phyloP scores from a whole-genome alignment of 1,139 yeast species.

The Debaryomyces psychrophilus region DNA sequence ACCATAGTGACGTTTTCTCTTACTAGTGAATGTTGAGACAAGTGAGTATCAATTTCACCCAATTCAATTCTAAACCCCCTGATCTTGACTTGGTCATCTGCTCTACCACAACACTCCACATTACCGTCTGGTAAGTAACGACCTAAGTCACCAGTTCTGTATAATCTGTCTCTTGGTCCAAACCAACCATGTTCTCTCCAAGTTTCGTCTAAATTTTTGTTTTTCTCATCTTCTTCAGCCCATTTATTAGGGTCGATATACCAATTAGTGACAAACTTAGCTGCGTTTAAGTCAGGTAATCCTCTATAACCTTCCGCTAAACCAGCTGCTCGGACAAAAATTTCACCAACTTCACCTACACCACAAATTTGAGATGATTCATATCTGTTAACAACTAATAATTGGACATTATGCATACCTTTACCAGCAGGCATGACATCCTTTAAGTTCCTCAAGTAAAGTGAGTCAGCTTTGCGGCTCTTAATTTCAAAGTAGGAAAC shows the following conservation, averaged over 20 bases:
- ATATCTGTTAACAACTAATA: slow-evolving; percentile 88
- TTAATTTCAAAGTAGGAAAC: slow-evolving; percentile 92
- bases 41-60: slow-evolving; percentile 97
- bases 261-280: slow-evolving; percentile 92
- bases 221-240: slow-evolving; percentile 54
- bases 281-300: slow-evolving; percentile 82
- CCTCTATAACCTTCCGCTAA: slow-evolving; percentile 95
- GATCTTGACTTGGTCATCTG: slow-evolving; percentile 97
- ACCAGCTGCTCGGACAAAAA: slow-evolving; percentile 97
- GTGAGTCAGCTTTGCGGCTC: slow-evolving; percentile 67
- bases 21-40: slow-evolving; percentile 88
- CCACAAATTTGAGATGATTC: slow-evolving; percentile 92
- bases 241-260: slow-evolving; percentile 67
- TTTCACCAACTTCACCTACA: slow-evolving; percentile 98
- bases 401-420: slow-evolving; percentile 95
- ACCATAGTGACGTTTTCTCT: slow-evolving; percentile 92
- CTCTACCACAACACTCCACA: slow-evolving; percentile 98
- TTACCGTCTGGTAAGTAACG: slow-evolving; percentile 96
- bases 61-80: slow-evolving; percentile 98
- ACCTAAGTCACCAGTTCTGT: slow-evolving; percentile 97
- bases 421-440: slow-evolving; percentile 98
- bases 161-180: slow-evolving; percentile 93
- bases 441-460: slow-evolving; percentile 79
- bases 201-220: slow-evolving; percentile 45
- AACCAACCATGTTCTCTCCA: slow-evolving; percentile 85